A percentile compares a stretch with the other conserved stretches of the same genome.
Conservation (phyloP, 2,329 filamentous ascomycete species). For the Colletotrichum sansevieriae region DNA sequence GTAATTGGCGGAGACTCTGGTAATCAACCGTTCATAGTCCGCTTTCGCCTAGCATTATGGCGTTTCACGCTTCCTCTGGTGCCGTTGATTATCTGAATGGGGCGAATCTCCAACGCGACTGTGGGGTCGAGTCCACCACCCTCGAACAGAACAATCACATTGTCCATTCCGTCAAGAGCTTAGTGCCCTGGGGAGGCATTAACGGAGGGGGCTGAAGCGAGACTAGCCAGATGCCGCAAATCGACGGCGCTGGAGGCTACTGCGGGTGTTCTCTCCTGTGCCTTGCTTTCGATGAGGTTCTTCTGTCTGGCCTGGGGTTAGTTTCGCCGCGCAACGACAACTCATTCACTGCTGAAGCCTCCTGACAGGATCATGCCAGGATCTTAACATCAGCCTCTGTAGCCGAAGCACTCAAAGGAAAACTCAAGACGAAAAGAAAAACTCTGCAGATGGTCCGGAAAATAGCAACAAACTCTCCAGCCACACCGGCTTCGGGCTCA, state of each 20-base stretch:
- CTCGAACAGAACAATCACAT: constrained; percentile 12
- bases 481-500: constrained; percentile 30
- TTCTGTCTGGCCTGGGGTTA: constrained; percentile 14
- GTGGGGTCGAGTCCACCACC: constrained; percentile 29
- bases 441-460: constrained; percentile 6
- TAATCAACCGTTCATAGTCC: constrained; percentile 1
- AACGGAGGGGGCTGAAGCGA: constrained; percentile 2
- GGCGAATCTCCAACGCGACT: constrained; percentile 9
- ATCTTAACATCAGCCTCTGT: constrained; percentile 25
- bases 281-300: constrained; percentile 33
- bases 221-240: constrained; percentile 22
- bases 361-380: constrained; percentile 33
- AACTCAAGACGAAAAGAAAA: constrained; percentile 10
- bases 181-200: constrained; percentile 20
- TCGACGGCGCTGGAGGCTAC: constrained; percentile 34
- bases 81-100: constrained; percentile 7
- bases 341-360: constrained; percentile 2
- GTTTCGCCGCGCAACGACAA: constrained; percentile 21
- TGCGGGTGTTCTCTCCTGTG: constrained; percentile 27
- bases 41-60: constrained; percentile 6
- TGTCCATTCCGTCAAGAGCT: constrained; percentile 19
- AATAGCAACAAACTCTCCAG: constrained; percentile 19
- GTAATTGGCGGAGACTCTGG: constrained; percentile 5
- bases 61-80: constrained; percentile 28
- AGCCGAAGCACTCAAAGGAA: constrained; percentile 20